A percentile compares a stretch with the other conserved stretches of the same genome.
phyloP scores from a whole-genome alignment of 192 early-diverging fungal genomes.

The Dispira simplex region DNA sequence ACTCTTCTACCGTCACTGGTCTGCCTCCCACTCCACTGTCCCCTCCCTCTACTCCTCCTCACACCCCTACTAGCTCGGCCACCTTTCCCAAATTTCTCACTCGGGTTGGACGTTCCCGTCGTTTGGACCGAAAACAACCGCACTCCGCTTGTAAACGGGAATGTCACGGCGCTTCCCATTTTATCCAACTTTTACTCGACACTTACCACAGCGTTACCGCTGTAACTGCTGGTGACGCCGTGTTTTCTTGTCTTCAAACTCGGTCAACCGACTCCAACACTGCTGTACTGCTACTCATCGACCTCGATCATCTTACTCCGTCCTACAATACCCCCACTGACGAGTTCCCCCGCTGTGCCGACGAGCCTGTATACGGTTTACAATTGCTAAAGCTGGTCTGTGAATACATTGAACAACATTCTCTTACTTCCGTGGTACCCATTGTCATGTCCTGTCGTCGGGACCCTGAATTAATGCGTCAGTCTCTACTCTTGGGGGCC shows the following conservation, averaged over 20 bases:
- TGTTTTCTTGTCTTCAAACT: constrained; percentile 27
- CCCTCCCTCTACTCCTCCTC: background rate
- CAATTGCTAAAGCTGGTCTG: constrained; percentile 23
- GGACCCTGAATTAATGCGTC: constrained; percentile 29
- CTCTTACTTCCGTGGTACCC: constrained; percentile 8
- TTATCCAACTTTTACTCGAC: constrained; percentile 32
- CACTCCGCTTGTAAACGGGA: background rate
- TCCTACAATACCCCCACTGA: constrained; percentile 6
- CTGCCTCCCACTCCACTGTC: constrained; percentile 2
- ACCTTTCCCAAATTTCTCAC: background rate
- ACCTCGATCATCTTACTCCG: constrained; percentile 14
- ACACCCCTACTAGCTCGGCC: background rate
- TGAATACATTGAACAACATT: constrained; percentile 9
- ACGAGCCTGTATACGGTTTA: constrained; percentile 12
- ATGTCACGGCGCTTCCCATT: constrained; percentile 11
- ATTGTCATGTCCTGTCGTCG: constrained; percentile 31
- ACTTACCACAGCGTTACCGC: constrained; percentile 32
- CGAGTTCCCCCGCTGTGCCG: constrained; percentile 21
- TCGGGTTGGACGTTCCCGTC: background rate
- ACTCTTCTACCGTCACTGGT: background rate
- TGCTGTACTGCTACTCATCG: constrained; percentile 28
- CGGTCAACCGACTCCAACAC: constrained; percentile 18
- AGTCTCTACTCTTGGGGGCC: constrained; percentile 25
- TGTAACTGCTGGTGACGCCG: constrained; percentile 29
- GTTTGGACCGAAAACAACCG: too few relatives aligned